These are phyloP conservation scores for Saraca asoca DNA, from an alignment of 331 rosid genomes.

Conservation along the genomic window DNA sequence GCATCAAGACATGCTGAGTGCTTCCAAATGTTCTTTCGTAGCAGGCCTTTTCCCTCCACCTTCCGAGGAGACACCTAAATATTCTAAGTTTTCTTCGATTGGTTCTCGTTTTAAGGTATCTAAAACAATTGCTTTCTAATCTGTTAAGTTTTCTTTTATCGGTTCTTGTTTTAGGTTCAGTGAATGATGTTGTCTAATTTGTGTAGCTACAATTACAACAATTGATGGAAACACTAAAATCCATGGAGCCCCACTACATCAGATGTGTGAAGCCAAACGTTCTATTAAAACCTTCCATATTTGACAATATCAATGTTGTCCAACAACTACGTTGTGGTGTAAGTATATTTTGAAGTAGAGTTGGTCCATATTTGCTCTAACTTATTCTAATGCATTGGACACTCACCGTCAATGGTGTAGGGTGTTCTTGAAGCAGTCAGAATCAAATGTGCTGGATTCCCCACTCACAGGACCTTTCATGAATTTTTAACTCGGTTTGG, in stretches of 20 bases:
- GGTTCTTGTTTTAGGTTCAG: too few species aligned
- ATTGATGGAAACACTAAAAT: slow-evolving; percentile 76
- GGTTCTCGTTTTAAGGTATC: slow-evolving; percentile 88
- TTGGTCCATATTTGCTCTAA: slow-evolving; percentile 30
- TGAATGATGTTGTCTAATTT: slow-evolving; percentile 40
- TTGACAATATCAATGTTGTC: slow-evolving; percentile 68
- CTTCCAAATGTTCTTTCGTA: slow-evolving; percentile 83
- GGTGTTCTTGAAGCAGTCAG: slow-evolving; percentile 96
- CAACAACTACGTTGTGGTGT: slow-evolving; percentile 88
- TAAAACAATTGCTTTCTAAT: too few species aligned
- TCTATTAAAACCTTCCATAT: slow-evolving; percentile 58
- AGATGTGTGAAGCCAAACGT: slow-evolving; percentile 92
- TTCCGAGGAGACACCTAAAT: slow-evolving; percentile 74
- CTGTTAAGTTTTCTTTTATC: too few species aligned
- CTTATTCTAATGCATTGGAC: too few species aligned
- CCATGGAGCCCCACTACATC: slow-evolving; percentile 87
- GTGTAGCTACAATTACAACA: slow-evolving; percentile 90
- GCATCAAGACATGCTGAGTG: slow-evolving; percentile 85
- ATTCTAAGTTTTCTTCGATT: slow-evolving; percentile 86
- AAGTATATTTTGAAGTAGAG: slow-evolving; percentile 48
- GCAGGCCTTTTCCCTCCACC: slow-evolving; percentile 76
- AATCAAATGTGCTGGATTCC: slow-evolving; percentile 94
- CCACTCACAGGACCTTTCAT: slow-evolving; percentile 68
- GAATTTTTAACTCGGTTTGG: slow-evolving; percentile 65
- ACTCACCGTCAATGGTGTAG: slow-evolving; percentile 40